A percentile compares a stretch with the other conserved stretches of the same genome.
Conservation (phyloP, 23 red algal species). For the Pyropia haitanensis region DNA sequence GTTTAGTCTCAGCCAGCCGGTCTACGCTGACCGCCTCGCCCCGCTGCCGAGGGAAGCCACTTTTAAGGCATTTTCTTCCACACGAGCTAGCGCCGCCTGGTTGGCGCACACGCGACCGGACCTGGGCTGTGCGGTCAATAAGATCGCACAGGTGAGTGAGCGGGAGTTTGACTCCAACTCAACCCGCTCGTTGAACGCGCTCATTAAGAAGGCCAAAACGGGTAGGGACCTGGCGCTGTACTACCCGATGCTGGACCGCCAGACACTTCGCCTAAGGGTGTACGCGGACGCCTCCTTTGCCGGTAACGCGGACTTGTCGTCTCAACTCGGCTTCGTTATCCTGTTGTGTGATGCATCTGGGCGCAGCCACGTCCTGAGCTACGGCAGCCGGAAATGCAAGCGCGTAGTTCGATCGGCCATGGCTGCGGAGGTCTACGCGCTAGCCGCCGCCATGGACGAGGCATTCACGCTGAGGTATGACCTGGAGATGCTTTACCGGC, state of each 20-base stretch:
- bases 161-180: neutral
- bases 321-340: constrained; percentile 10
- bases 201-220: neutral
- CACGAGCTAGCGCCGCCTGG: neutral
- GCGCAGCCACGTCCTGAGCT: constrained; percentile 2
- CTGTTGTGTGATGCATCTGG: constrained; percentile 4
- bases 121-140: neutral
- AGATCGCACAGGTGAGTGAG: constrained; percentile 1
- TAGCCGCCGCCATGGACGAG: constrained; percentile 1
- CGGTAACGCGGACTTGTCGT: constrained; percentile 8
- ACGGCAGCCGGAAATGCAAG: constrained; percentile 14
- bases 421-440: constrained; percentile 8
- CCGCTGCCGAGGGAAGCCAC: neutral
- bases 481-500: neutral
- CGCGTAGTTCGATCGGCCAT: constrained; percentile 11
- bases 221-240: neutral
- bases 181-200: neutral
- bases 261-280: constrained; percentile 1
- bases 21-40: constrained; percentile 2
- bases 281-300: constrained; percentile 23
- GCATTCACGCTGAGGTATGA: constrained; percentile 8
- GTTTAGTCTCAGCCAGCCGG: constrained; percentile 7
- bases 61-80: constrained; percentile 10
- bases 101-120: constrained; percentile 6
- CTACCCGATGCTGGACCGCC: neutral